Base-by-base conservation (phyloP, 2,329 filamentous ascomycete genomes). In the Xylariaceae sp. region DNA sequence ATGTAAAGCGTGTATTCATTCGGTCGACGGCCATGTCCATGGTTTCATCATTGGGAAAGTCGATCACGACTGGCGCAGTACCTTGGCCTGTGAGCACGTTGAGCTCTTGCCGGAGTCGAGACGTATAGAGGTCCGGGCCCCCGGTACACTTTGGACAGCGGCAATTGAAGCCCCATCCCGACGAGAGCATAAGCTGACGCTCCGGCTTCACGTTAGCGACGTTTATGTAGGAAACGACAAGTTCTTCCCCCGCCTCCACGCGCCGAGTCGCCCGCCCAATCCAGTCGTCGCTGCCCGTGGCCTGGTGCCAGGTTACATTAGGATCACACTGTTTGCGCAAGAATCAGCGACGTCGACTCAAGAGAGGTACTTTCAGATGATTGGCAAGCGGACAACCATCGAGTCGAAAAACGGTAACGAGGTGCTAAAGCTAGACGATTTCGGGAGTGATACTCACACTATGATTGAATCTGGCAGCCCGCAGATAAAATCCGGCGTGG, bases 391-490 rank as follows among this genome's bases (percentile, higher is more conserved):
- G 12, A 6, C 32, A 5, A 37, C 35, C 8, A n/a, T 7, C 3
- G 5, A 37, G 35, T 37, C 35, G 19, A 19, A 19, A 19, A 19
- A 19, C 19, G 19, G 19, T 19, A 19, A 19, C 19, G 19, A 19
- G 19, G 19, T 19, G 19, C 19, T 19, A 19, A 19, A 6, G 41
- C 1, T 26, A 7, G 26, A 19, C 19, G 27, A 37, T 8, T 34
- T 5, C 5, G 32, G 35, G 3, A 3, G 35, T 7, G 8, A 37
- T 39, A 54, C 55, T 48, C 19, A 58, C 55, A 29, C 52, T 55
- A 35, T 58, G 55, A 19, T 55, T 58, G 12, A 58, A 58, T 35
- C 46, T 55, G 7, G 52, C 19, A 19, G 19, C 19, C 19, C 19
- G 19, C 19, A 19, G 19, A 19, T 19, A 19, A 19, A 19, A 19